Base-by-base conservation (phyloP, 495 filamentous ascomycete species). In the Lasiosphaeria miniovina region DNA sequence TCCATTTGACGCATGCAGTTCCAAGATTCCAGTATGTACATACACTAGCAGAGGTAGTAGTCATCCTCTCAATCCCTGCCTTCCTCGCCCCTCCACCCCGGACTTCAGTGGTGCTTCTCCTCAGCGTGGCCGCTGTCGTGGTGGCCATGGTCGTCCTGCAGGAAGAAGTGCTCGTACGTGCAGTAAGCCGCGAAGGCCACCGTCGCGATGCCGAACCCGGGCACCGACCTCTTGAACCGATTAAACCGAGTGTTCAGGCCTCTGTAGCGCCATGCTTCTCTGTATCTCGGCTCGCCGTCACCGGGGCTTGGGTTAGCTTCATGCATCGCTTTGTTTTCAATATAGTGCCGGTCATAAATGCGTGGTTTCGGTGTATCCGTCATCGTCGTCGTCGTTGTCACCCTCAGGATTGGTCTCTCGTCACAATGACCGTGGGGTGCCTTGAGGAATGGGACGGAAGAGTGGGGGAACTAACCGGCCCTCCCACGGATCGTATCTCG, bases 181-280 rank as follows among this genome's bases (percentile, higher is more conserved):
- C 91, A 90, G 77, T 98, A 98, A 52, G 76, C 86, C 40, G 87
- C 86, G 74, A 98, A 98, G 10, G 92, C 92, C 49, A 93, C 93
- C 8, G 87, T 88, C 5, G 91, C 94, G 61, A 90, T 94, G 49
- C 94, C 95, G 52, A 98, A 78, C 52, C 94, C 94, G 35, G 94
- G 94, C 75, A 98, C 88, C 56, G 85, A 77, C 57, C 84, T 78
- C 75, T 84, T 89, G 80, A 96, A 96, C 31, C 94, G 90, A 78
- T 95, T 93, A 73, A 75, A 89, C 55, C 93, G 84, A 58, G 86
- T 86, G 82, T 97, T 98, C 46, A 85, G 88, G 64, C 93, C 95
- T 50, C 51, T 85, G 79, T 95, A 97, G 67, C 94, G 86, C 94
- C 94, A 98, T 71, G 88, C 80, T 76, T 98, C 94, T 61, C 94